Evolutionary conservation across 2,329 filamentous ascomycete species (phyloP), one percentile per base, ranked within the genome.

Genomic region (Trichoderma arundinaceum): DNA sequence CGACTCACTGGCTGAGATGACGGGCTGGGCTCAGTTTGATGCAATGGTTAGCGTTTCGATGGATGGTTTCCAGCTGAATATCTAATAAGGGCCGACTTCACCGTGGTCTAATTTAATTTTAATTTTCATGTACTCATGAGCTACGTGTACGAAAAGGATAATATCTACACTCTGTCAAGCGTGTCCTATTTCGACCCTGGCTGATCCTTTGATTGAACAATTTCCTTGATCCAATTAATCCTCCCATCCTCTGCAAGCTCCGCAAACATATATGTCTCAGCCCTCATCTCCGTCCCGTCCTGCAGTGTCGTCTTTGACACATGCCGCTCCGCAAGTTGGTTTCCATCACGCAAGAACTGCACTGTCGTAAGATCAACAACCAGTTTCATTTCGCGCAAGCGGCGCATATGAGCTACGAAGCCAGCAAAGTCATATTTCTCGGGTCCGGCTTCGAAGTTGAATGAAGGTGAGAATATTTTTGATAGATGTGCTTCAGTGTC

Each of bases 191-290:
- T 4, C 9, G 0, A 41, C 10, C 2, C 35, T 9, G 4, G 32
- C 15, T 17, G n/a, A 28, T 15, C 10, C 32, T 43, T 63, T 15
- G 17, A 15, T 28, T 33, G 32, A 49, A 63, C 65, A 9, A 52
- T 59, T 41, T 68, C 65, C 9, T 64, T 51, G 10, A 68, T 59
- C 33, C 64, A 67, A n/a, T 19, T 19, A 32, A 68, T 48, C 17
- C 53, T 48, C n/a, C 60, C 67, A 62, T 67, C 67, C 12, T 57
- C 48, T 13, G 65, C 65, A 54, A 67, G 39, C 43, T 65, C 60
- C 4, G 44, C 64, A 67, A 68, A 65, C 56, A 61, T 60, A n/a
- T 52, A 67, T 10, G 67, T 68, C 38, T 67, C 60, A 9, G 67
- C 53, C 17, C 19, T 54, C 46, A 28, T 22, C 13, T 41, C 39